Evolutionary conservation across 2,329 filamentous ascomycete species (phyloP), one percentile per base, ranked within the genome.

Genomic region (Fusarium robinianum): DNA sequence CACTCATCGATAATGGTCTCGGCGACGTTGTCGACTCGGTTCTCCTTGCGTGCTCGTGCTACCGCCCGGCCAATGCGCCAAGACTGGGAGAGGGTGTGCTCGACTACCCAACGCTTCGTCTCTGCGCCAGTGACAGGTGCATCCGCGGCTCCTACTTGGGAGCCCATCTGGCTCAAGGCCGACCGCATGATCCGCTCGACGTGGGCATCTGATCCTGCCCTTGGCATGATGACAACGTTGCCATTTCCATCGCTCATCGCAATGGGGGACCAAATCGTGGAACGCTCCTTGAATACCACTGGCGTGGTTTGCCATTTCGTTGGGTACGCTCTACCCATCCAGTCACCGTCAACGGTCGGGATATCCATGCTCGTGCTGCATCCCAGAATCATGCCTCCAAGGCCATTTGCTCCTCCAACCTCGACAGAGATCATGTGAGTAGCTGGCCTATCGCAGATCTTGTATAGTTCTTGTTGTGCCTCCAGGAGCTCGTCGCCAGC

Each of bases 401-500:
- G 67, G 1, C 83, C 82, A 51, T 87, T 87, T 5, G 75, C 76
- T 6, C 84, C 83, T n/a, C 84, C 84, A 40, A 87, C 83, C 56
- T 87, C 83, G 8, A 85, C 63, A 1, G 79, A 74, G 49, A 86
- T 79, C 49, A 85, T 77, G 24, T 80, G 78, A 14, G 81, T 77
- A 15, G 78, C 73, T 1, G 62, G 60, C 11, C 64, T 61, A 24
- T 71, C 66, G 33, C 75, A 68, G 18, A 76, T 73, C 33, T 76
- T 74, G 63, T 77, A 80, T 8, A 85, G 67, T 55, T 79, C 78
- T 1, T 57, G 53, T 46, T 78, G 76, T 3, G 76, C 69, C 34
- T 79, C 64, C 26, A 75, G 66, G 55, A 79, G 72, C 60, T 84
- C 80, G 53, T 81, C 74, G 9, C 77, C 78, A 2, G 73, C 70